phyloP scores from a whole-genome alignment of 192 early-diverging fungal species.

The Geranomyces michiganensis region DNA sequence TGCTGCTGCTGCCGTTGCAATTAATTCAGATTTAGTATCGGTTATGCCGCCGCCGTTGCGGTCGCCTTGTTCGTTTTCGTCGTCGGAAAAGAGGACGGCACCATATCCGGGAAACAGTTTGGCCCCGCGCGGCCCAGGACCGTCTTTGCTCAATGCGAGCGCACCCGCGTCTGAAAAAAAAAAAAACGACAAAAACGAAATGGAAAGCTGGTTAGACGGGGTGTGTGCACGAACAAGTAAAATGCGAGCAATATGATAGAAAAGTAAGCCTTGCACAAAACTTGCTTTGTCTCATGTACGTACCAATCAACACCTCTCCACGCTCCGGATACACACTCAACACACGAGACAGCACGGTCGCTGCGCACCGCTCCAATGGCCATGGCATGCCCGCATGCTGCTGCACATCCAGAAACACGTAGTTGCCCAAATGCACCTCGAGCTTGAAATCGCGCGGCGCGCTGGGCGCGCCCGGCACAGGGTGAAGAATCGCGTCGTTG shows the following conservation, averaged over 20 bases:
- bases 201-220: too few relatives aligned
- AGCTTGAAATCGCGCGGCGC: constrained; percentile 10
- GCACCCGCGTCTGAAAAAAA: constrained; percentile 21
- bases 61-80: too few relatives aligned
- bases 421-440: constrained; percentile 30
- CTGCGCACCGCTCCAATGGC: constrained; percentile 15
- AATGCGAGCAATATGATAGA: too few relatives aligned
- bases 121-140: constrained; percentile 11
- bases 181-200: too few relatives aligned
- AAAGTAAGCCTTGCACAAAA: too few relatives aligned
- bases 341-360: constrained; percentile 27
- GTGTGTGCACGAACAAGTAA: too few relatives aligned
- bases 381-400: constrained; percentile 28
- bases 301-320: constrained; percentile 18
- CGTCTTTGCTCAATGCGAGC: constrained; percentile 26
- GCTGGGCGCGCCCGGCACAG: neutral
- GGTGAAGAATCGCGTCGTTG: constrained; percentile 2
- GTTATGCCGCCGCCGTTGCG: too few relatives aligned
- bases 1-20: too few relatives aligned
- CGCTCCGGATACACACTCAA: constrained; percentile 22
- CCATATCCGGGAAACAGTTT: constrained; percentile 23
- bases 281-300: neutral
- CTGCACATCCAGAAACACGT: constrained; percentile 29
- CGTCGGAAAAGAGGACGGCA: neutral
- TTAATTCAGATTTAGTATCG: too few relatives aligned